Conservation (phyloP, 768 basidiomycete species). For the Termitomyces sp. region DNA sequence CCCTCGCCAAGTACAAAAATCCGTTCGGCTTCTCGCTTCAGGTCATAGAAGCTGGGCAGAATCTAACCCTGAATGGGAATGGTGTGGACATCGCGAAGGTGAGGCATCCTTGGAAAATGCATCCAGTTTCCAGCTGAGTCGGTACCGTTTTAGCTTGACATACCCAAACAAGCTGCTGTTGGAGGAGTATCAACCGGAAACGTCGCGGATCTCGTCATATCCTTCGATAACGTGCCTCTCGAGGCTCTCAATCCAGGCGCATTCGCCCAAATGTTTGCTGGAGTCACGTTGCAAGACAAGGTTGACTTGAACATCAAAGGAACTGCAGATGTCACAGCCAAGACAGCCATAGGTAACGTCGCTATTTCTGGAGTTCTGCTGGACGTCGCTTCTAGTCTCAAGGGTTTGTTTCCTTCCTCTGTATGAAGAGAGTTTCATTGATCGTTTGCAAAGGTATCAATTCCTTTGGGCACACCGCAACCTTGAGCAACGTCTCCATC, state of each 20-base stretch:
- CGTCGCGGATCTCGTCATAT: conserved; percentile 52
- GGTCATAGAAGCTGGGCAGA: conserved; percentile 51
- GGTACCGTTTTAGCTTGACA: conserved; percentile 34
- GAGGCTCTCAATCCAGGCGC: conserved; percentile 49
- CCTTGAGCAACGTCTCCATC: conserved; percentile 53
- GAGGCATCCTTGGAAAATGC: conserved; percentile 9
- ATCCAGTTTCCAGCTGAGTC: background rate
- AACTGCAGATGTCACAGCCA: conserved; percentile 52
- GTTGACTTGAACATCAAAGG: conserved; percentile 51
- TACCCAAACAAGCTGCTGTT: conserved; percentile 43
- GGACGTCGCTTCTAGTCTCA: conserved; percentile 51
- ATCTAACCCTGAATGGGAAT: conserved; percentile 44
- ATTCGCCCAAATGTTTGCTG: conserved; percentile 55
- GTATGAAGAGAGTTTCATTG: background rate
- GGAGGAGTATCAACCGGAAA: conserved; percentile 73
- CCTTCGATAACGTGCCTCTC: conserved; percentile 54
- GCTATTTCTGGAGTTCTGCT: conserved; percentile 64
- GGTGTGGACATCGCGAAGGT: conserved; percentile 55
- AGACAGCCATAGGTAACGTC: conserved; percentile 62
- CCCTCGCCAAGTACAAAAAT: conserved; percentile 60
- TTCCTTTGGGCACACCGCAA: conserved; percentile 50
- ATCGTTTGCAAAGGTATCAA: conserved; percentile 42
- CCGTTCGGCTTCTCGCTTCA: conserved; percentile 76
- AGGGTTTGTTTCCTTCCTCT: conserved; percentile 31
- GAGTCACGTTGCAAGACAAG: conserved; percentile 45